phyloP scores from a whole-genome alignment of 2,329 filamentous ascomycete species.

The Endocalyx cinctus region DNA sequence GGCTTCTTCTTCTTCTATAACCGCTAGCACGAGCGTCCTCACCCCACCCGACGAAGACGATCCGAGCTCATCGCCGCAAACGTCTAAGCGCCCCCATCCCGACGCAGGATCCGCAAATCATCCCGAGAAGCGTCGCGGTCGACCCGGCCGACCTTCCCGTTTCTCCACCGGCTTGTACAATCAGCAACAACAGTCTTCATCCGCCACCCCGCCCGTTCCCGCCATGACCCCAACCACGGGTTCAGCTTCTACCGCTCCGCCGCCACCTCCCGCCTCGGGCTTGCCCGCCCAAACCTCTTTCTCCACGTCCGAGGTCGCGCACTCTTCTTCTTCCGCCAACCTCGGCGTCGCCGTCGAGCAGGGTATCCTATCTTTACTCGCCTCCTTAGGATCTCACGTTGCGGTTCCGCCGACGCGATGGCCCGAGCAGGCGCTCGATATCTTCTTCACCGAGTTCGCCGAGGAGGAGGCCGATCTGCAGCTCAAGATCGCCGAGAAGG shows the following conservation, averaged over 20 bases:
- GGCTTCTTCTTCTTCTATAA: slow-evolving; percentile 34
- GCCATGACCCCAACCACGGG: slow-evolving; percentile 6
- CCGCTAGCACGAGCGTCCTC: slow-evolving; percentile 38
- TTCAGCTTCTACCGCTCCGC: slow-evolving; percentile 6
- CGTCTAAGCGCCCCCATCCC: slow-evolving; percentile 22
- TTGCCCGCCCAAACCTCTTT: background rate
- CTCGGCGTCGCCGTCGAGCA: slow-evolving; percentile 29
- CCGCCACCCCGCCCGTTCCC: too few relatives aligned
- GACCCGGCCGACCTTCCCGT: slow-evolving; percentile 30
- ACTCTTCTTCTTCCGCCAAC: slow-evolving; percentile 17
- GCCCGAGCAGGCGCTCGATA: slow-evolving; percentile 55
- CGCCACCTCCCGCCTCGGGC: slow-evolving; percentile 4
- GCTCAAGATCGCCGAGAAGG: slow-evolving; percentile 55
- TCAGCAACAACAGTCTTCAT: too few relatives aligned
- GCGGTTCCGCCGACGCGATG: slow-evolving; percentile 44
- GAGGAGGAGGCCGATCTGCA: slow-evolving; percentile 55
- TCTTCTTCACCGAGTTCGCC: slow-evolving; percentile 55
- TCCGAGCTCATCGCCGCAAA: slow-evolving; percentile 40
- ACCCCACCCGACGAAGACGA: slow-evolving; percentile 52
- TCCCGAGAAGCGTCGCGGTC: slow-evolving; percentile 25
- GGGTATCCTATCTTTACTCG: slow-evolving; percentile 32
- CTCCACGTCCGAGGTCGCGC: slow-evolving; percentile 11
- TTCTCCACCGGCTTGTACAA: slow-evolving; percentile 29
- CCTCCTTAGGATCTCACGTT: slow-evolving; percentile 35
- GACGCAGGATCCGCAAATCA: slow-evolving; percentile 13